Base-by-base conservation (phyloP, 768 basidiomycete genomes). In the Leucogyrophana mollusca region DNA sequence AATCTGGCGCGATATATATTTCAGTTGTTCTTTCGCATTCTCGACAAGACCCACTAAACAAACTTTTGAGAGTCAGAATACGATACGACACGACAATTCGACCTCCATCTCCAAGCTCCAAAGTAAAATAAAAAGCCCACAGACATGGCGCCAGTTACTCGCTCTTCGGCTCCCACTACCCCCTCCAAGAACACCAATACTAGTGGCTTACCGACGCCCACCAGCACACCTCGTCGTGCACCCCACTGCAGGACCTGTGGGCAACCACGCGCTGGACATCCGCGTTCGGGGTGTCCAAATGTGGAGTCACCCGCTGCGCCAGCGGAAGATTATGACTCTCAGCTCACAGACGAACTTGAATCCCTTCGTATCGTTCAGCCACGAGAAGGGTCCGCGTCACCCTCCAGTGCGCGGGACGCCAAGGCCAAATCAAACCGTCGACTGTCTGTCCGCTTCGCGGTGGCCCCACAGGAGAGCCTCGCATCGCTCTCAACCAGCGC, bases 251-350 rank as follows among this genome's bases (percentile, higher is more conserved):
- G 64, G 35, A 77, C 76, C 54, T 85, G 83, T 60, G 67, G 70
- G 43, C 74, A 73, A 18, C 78, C 80, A 0, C 69, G 73, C 43
- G 70, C 67, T 20, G 82, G 82, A 0, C 83, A 85, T 56, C 83
- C 83, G 14, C 79, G 82, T 36, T 77, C 78, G 0, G 81, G 82
- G 9, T 84, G 83, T 55, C 80, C 81, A 1, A 73, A 64, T 46
- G 61, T 57, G 17, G 69, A 73, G 35, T 60, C 70, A 32, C 56
- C 54, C 4, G 32, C 51, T 4, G 55, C 62, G 5, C 47, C 58
- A 9, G 49, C 54, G 24, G 20, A 49, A 33, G 46, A 42, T 36
- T n/a, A 49, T 16, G 18, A 25, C 13, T 38, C 54, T 40, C 44
- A 17, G 23, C 18, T 21, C 2, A 6, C 45, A 4, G 64, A 69